phyloP scores from a whole-genome alignment of 352 stramenopile genomes.

The Aphanomyces euteiches region DNA sequence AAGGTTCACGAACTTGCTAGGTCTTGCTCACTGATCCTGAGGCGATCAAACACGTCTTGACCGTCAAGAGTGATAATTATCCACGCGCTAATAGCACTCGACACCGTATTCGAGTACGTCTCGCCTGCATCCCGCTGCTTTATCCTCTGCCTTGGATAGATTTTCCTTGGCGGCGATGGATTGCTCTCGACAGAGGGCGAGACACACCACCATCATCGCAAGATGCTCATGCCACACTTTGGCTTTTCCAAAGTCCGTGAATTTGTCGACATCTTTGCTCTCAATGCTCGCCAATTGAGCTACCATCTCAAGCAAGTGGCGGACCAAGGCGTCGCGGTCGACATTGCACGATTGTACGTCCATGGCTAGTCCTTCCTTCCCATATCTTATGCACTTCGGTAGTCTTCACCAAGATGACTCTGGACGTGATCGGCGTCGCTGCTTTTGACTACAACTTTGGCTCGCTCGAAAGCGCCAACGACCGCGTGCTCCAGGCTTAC shows the following conservation, averaged over 20 bases:
- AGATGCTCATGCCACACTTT: conserved; percentile 19
- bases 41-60: conserved; percentile 19
- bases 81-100: not conserved
- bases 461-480: conserved; percentile 5
- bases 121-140: not conserved
- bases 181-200: conserved; percentile 14
- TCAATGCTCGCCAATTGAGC: not conserved
- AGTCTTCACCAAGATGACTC: conserved; percentile 29
- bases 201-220: conserved; percentile 16
- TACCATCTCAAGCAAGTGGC: not conserved
- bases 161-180: conserved; percentile 23
- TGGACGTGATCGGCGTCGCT: conserved; percentile 28
- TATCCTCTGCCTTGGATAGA: not conserved
- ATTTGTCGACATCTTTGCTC: conserved; percentile 13
- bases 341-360: conserved; percentile 5
- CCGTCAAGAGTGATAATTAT: conserved; percentile 17
- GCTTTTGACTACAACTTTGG: conserved; percentile 27
- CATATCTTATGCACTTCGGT: not conserved
- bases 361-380: not conserved
- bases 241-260: conserved; percentile 10
- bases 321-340: not conserved
- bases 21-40: conserved; percentile 11
- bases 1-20: not conserved
- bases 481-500: conserved; percentile 15
- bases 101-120: not conserved